Percentiles rank a stretch among this genome's conserved stretches.
Conservation (phyloP, 805 yeast species). For the Teunomyces atbi region DNA sequence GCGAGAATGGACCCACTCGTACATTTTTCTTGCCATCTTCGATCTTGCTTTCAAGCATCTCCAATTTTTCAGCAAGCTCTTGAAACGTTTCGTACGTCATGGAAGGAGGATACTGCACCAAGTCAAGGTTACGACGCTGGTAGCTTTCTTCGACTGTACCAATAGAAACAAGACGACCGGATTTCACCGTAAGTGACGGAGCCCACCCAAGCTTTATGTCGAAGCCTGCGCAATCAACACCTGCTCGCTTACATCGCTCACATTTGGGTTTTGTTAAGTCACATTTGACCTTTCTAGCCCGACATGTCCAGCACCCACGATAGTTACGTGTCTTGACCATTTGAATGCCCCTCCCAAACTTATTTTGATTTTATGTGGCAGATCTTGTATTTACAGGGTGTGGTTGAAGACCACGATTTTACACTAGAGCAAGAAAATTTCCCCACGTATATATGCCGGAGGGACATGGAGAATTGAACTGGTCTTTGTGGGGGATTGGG, state of each 20-base stretch:
- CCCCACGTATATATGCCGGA: too few relatives aligned
- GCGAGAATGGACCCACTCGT: conserved; percentile 27
- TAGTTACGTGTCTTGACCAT: conserved; percentile 36
- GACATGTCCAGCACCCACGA: conserved; percentile 58
- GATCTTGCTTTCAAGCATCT: conserved; percentile 22
- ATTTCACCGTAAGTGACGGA: conserved; percentile 34
- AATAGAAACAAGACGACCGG: conserved; percentile 16
- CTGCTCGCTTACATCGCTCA: conserved; percentile 45
- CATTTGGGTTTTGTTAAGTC: conserved; percentile 48
- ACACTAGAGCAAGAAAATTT: too few relatives aligned
- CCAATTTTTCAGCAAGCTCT: conserved; percentile 39
- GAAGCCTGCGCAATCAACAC: conserved; percentile 49
- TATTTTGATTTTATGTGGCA: background rate
- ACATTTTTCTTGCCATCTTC: conserved; percentile 10
- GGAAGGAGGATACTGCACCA: conserved; percentile 38
- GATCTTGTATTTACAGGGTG: background rate
- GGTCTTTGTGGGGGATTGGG: too few relatives aligned
- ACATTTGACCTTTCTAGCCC: conserved; percentile 53
- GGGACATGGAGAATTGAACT: too few relatives aligned
- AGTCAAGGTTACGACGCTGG: conserved; percentile 46
- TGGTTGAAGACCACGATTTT: too few relatives aligned
- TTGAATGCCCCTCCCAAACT: background rate
- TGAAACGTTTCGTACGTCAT: conserved; percentile 37
- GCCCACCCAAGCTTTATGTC: conserved; percentile 49
- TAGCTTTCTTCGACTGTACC: conserved; percentile 22